These are phyloP conservation scores for Paralagenidium karlingii DNA, from an alignment of 352 stramenopile genomes.

Conservation along the genomic window DNA sequence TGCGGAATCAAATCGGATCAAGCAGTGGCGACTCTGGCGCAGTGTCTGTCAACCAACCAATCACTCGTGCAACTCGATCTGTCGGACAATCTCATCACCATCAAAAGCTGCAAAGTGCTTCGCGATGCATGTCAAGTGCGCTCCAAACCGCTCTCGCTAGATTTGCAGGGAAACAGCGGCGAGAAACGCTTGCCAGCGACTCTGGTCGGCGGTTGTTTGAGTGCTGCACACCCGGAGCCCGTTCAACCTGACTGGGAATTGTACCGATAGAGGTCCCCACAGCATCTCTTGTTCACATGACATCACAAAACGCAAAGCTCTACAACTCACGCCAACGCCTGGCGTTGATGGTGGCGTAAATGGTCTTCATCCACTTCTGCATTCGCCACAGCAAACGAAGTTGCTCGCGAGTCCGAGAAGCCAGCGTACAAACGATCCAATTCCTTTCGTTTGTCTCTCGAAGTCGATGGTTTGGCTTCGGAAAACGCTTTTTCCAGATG, in stretches of 20 bases:
- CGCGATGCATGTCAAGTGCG: too few relatives aligned
- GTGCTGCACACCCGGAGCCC: too few relatives aligned
- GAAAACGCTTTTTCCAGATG: conserved; percentile 58
- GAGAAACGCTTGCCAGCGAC: too few relatives aligned
- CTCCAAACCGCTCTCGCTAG: too few relatives aligned
- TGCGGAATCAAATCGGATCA: conserved; percentile 44
- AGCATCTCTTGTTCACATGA: too few relatives aligned
- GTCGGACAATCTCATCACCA: conserved; percentile 67
- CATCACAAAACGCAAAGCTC: too few relatives aligned
- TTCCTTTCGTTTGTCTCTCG: conserved; percentile 28
- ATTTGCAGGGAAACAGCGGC: too few relatives aligned
- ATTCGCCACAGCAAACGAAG: conserved; percentile 45
- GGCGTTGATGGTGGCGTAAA: conserved; percentile 49
- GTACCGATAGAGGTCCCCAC: too few relatives aligned
- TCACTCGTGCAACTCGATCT: conserved; percentile 37
- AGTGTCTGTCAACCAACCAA: conserved; percentile 23
- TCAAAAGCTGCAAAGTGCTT: conserved; percentile 58
- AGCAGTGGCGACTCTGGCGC: conserved; percentile 30
- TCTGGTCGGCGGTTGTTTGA: too few relatives aligned
- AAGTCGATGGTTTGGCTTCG: conserved; percentile 58
- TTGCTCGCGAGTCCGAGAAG: conserved; percentile 60
- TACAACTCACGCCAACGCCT: conserved; percentile 30
- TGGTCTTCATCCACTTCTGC: conserved; percentile 28
- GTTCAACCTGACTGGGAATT: too few relatives aligned
- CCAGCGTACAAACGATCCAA: conserved; percentile 59